Conservation (phyloP, 208 protist species). For the Wallacemonas sp. region DNA sequence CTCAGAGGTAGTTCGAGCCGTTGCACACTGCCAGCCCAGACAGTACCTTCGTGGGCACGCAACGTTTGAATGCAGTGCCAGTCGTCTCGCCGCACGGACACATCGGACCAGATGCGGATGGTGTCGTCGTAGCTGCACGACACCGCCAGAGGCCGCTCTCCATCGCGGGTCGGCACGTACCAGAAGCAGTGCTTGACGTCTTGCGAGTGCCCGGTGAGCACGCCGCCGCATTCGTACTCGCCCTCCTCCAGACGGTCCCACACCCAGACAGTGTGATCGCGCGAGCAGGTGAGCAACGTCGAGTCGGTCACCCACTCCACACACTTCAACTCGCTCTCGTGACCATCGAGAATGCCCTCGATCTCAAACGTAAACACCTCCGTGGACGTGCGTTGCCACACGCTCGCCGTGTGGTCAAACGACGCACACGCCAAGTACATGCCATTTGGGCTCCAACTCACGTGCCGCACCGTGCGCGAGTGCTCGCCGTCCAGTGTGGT, state of each 20-base stretch:
- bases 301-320: slow-evolving; percentile 73
- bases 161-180: slow-evolving; percentile 41
- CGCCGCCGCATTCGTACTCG: slow-evolving; percentile 87
- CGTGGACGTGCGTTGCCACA: slow-evolving; percentile 52
- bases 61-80: slow-evolving; percentile 86
- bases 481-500: slow-evolving; percentile 70
- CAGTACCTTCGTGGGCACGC: slow-evolving; percentile 70
- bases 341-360: slow-evolving; percentile 82
- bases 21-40: slow-evolving; percentile 83
- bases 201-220: slow-evolving; percentile 87
- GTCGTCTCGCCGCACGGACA: slow-evolving; percentile 58
- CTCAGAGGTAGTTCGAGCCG: slow-evolving; percentile 44
- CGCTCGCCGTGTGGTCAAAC: slow-evolving; percentile 79
- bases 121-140: slow-evolving; percentile 81
- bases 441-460: slow-evolving; percentile 84
- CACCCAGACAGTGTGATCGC: slow-evolving; percentile 90
- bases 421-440: slow-evolving; percentile 75
- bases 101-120: slow-evolving; percentile 47
- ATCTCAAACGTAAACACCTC: slow-evolving; percentile 57
- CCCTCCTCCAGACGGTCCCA: slow-evolving; percentile 87
- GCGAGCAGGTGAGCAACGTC: slow-evolving; percentile 84
- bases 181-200: slow-evolving; percentile 91
- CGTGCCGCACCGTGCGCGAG: slow-evolving; percentile 68
- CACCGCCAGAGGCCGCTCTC: slow-evolving; percentile 26
- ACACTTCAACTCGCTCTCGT: slow-evolving; percentile 93